Evolutionary conservation across 495 filamentous ascomycete genomes (phyloP), one percentile per base, ranked within the genome.

Genomic region (Hypoxylon rickii): DNA sequence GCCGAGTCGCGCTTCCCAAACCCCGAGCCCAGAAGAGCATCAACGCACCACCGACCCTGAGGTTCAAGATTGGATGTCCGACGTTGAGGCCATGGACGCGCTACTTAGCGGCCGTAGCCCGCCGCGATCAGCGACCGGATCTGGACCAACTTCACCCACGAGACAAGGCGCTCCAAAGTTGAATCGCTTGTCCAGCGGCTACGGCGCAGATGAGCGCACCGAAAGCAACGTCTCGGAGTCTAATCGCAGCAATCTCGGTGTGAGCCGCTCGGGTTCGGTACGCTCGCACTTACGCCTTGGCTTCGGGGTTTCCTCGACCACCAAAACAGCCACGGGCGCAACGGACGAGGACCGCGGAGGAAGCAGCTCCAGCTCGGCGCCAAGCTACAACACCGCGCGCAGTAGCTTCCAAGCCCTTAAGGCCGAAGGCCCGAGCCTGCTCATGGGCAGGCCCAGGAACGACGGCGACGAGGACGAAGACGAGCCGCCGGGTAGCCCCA

Each of bases 361-460:
- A 19, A 70, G 70, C 43, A 69, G 71, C 41, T 70, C 69, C 24
- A 67, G 54, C 65, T 67, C 65, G 11, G 66, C 80, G n/a, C 83
- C 83, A 18, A 86, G 81, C 41, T 91, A 86, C 66, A 83, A 79
- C 31, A 90, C 89, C 0, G 88, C 87, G 5, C 77, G 78, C 13
- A 83, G 83, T 12, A 80, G 78, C 15, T 82, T 89, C 52, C 73
- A 76, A 1, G 76, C 79, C 13, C 74, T 86, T 8, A 87, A 86
- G 57, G 77, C 79, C 7, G 87, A 93, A 65, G 86, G 83, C 0
- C 85, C 88, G 26, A 70, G 70, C 1, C 71, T 92, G 20, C 79
- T 93, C 18, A 60, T 76, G 2, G 71, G 24, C 10, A 10, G 24
- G n/a, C n/a, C n/a, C 24, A 29, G 72, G 7, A 44, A 33, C 10